phyloP scores from a whole-genome alignment of 1,284 basidiomycete genomes.

The Athelia psychrophila region DNA sequence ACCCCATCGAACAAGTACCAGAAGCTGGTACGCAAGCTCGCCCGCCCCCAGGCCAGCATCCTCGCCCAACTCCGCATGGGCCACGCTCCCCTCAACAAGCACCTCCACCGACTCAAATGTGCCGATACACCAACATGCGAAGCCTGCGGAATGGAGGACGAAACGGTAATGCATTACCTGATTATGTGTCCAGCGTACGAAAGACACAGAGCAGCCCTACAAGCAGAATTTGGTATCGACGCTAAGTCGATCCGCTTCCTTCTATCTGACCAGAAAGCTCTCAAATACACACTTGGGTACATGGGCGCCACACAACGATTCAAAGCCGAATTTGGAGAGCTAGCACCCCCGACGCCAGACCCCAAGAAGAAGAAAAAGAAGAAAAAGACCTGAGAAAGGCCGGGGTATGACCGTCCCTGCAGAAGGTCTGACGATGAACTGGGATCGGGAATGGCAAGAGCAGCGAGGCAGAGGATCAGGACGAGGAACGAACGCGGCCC shows the following conservation, averaged over 20 bases:
- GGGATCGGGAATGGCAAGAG: too few species aligned
- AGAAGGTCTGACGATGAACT: too few species aligned
- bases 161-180: constrained; percentile 1
- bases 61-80: constrained; percentile 18
- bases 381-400: too few species aligned
- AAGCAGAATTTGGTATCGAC: not conserved
- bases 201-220: not conserved
- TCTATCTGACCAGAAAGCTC: not conserved
- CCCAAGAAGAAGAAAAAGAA: too few species aligned
- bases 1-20: constrained; percentile 1
- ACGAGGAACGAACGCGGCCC: too few species aligned
- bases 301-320: not conserved
- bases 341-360: too few species aligned
- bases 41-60: constrained; percentile 10
- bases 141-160: constrained; percentile 9
- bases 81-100: too few species aligned
- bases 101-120: constrained; percentile 13
- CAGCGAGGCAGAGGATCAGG: too few species aligned
- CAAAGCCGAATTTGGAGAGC: not conserved
- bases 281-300: not conserved
- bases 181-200: not conserved
- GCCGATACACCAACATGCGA: constrained; percentile 13
- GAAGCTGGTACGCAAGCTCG: not conserved
- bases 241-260: not conserved
- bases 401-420: too few species aligned